Evolutionary conservation across 2,329 filamentous ascomycete genomes (phyloP).

Genomic region (Aspergillus proliferans): DNA sequence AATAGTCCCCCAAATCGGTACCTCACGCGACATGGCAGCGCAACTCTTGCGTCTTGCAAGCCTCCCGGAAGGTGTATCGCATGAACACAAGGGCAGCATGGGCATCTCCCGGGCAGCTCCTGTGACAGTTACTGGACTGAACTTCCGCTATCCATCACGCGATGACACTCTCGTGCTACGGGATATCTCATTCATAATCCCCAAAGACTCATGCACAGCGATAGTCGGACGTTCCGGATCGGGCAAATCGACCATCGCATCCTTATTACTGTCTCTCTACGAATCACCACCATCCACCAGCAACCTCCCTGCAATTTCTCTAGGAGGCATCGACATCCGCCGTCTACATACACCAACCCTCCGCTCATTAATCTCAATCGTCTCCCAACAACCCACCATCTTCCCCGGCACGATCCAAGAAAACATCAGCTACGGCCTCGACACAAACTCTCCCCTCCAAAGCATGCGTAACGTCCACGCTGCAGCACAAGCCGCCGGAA

Average conservation of each 20-base stretch:
- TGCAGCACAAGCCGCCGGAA: conserved; percentile 52
- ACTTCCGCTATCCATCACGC: conserved; percentile 65
- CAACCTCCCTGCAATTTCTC: conserved; percentile 42
- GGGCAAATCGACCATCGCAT: conserved; percentile 82
- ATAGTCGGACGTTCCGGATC: conserved; percentile 80
- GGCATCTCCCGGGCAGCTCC: conserved; percentile 40
- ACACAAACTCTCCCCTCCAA: conserved; percentile 48
- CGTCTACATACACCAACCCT: conserved; percentile 54
- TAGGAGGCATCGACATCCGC: conserved; percentile 50
- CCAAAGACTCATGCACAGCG: conserved; percentile 60
- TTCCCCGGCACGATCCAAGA: conserved; percentile 38
- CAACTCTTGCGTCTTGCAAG: conserved; percentile 65
- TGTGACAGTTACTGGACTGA: conserved; percentile 56
- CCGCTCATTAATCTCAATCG: conserved; percentile 57
- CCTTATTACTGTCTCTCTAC: conserved; percentile 69
- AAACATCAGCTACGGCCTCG: conserved; percentile 69
- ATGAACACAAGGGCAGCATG: conserved; percentile 51
- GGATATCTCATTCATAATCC: conserved; percentile 60
- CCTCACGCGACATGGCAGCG: conserved; percentile 64
- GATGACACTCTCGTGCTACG: conserved; percentile 52
- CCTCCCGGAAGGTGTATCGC: conserved; percentile 50
- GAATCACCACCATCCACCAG: conserved; percentile 23
- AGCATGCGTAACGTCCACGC: conserved; percentile 45
- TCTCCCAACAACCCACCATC: conserved; percentile 60
- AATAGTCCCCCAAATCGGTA: conserved; percentile 68